A percentile compares a stretch with the other conserved stretches of the same genome.
Evolutionary conservation across 73 alveolate species (phyloP).

Genomic region (Stentor coeruleus): DNA sequence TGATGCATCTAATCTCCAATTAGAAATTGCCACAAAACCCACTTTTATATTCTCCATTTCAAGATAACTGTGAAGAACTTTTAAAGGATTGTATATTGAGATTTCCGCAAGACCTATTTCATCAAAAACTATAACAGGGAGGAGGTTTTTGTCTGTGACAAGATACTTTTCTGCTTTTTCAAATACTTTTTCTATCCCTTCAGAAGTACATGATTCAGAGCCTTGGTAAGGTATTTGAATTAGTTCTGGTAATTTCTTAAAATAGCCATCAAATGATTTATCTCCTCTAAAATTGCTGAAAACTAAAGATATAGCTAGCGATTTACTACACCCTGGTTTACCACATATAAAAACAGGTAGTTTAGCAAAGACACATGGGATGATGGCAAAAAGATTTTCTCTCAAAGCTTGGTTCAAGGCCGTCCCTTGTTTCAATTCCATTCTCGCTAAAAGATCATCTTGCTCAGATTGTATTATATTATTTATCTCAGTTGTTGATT

Average conservation of each 20-base stretch:
- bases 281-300: constrained; percentile 55
- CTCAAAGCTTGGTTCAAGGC: constrained; percentile 58
- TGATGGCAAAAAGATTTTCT: constrained; percentile 66
- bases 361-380: constrained; percentile 52
- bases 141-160: not conserved
- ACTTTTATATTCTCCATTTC: constrained; percentile 51
- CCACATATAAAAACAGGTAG: constrained; percentile 73
- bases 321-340: constrained; percentile 79
- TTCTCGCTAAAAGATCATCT: constrained; percentile 39
- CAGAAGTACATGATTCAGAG: constrained; percentile 48
- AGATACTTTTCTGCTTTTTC: not conserved
- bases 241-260: constrained; percentile 24
- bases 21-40: constrained; percentile 70
- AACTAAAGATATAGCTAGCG: constrained; percentile 59
- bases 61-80: constrained; percentile 67
- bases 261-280: constrained; percentile 33
- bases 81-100: constrained; percentile 65
- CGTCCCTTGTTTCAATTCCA: constrained; percentile 39
- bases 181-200: constrained; percentile 30
- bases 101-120: constrained; percentile 84
- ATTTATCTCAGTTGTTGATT: not conserved
- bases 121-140: constrained; percentile 60
- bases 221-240: constrained; percentile 39
- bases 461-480: constrained; percentile 26
- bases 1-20: constrained; percentile 69